Evolutionary conservation across 2,329 filamentous ascomycete species (phyloP).

Genomic region (Dothistroma septosporum): DNA sequence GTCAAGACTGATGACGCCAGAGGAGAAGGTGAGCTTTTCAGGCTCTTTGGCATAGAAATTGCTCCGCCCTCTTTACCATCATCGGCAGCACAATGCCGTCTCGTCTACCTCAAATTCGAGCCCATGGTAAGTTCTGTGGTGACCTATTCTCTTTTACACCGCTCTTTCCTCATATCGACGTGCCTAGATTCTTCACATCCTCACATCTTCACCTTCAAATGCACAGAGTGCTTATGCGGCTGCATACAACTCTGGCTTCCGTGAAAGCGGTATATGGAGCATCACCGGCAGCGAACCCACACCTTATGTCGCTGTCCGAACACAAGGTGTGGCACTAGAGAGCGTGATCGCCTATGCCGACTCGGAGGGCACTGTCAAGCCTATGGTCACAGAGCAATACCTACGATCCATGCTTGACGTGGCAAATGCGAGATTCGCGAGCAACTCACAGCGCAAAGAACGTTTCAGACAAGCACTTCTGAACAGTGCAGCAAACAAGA

Average conservation of each 20-base stretch:
- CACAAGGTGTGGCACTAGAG: conserved; percentile 76
- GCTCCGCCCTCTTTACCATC: conserved; percentile 3
- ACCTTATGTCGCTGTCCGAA: conserved; percentile 81
- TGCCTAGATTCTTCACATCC: conserved; percentile 76
- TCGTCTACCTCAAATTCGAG: conserved; percentile 86
- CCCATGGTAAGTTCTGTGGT: conserved; percentile 68
- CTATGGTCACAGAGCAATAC: conserved; percentile 63
- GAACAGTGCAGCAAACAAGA: conserved; percentile 31
- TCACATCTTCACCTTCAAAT: conserved; percentile 69
- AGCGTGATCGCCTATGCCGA: conserved; percentile 65
- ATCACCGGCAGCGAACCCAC: conserved; percentile 34
- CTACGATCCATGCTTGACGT: conserved; percentile 63
- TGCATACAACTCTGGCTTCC: conserved; percentile 76
- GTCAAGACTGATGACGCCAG: conserved; percentile 38
- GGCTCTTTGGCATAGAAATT: conserved; percentile 15
- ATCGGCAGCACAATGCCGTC: conserved; percentile 27
- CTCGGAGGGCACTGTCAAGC: conserved; percentile 41
- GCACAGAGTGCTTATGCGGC: conserved; percentile 72
- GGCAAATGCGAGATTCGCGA: conserved; percentile 68
- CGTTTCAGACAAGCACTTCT: conserved; percentile 57
- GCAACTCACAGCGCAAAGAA: conserved; percentile 64
- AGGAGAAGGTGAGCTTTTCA: conserved; percentile 14
- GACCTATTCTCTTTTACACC: not conserved
- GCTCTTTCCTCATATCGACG: not conserved
- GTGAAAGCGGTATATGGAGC: conserved; percentile 71